Base-by-base conservation (phyloP, 257 asterid species). In the Perilla frutescens region DNA sequence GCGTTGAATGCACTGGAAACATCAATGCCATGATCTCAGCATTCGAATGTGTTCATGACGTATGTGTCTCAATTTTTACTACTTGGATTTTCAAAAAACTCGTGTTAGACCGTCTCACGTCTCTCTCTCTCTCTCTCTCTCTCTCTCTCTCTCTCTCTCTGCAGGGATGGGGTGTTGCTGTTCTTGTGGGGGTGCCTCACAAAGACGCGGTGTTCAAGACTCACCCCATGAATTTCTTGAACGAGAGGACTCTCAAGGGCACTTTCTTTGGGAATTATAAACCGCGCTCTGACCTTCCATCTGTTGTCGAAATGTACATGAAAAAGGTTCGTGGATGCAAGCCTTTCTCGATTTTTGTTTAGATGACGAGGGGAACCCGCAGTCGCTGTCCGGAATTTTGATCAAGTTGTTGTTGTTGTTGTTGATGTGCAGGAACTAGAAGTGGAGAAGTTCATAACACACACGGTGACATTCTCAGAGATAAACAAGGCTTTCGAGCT, bases 91-190 rank as follows among this genome's bases (percentile, higher is more conserved):
- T 20, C 0, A 20, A 20, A 20, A 20, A 20, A 20, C 26, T 20
- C 1, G 26, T 20, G 26, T 20, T 20, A 20, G 26, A 20, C 26
- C 26, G 1, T 20, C 26, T 20, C 26, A 20, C 26, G 26, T 20
- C 26, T 20, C 26, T 20, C 26, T 20, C 26, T 20, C 26, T 20
- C 26, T 2, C 26, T 20, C 26, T 20, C 26, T 20, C 26, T 20
- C 26, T 20, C 26, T 20, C 26, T 20, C 26, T 20, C 26, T 20
- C 26, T 20, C 26, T 20, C 26, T 20, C 26, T 20, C 26, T 2
- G 48, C 56, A 82, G 92, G 94, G 92, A 47, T 89, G 94, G 97
- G 96, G 96, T 1, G 97, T 91, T 56, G 96, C 95, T 45, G 95
- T 90, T 37, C 92, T 90, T 4, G 95, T 86, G 0, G 96, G 95